A percentile compares a stretch with the other conserved stretches of the same genome.
Evolutionary conservation across 2,329 filamentous ascomycete species (phyloP).

Genomic region (Amylocarpus encephaloides): DNA sequence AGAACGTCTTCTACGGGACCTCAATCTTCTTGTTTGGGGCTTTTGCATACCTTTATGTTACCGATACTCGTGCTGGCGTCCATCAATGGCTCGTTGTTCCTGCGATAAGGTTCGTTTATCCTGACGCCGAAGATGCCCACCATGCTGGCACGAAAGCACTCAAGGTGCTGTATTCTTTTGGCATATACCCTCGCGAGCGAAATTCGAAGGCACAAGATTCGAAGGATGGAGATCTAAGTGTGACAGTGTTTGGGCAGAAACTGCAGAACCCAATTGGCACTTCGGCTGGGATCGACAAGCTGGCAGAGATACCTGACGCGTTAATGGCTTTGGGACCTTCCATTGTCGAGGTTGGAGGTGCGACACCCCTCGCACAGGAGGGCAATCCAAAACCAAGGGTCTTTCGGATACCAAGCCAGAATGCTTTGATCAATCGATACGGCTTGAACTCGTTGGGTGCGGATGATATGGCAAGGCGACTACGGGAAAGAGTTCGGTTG

Average conservation of each 20-base stretch:
- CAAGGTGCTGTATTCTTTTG: conserved; percentile 65
- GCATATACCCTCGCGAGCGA: conserved; percentile 77
- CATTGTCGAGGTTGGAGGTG: conserved; percentile 87
- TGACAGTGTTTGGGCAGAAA: conserved; percentile 65
- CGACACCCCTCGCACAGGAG: conserved; percentile 77
- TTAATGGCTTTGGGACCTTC: conserved; percentile 80
- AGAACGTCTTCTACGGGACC: conserved; percentile 47
- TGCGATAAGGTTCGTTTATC: conserved; percentile 56
- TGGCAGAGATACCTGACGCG: conserved; percentile 79
- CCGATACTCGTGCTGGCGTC: conserved; percentile 65
- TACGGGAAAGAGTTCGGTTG: conserved; percentile 70
- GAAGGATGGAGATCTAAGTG: conserved; percentile 35
- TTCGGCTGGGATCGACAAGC: conserved; percentile 93
- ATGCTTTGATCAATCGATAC: conserved; percentile 91
- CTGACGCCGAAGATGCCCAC: conserved; percentile 89
- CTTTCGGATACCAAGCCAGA: conserved; percentile 75
- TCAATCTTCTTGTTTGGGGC: conserved; percentile 42
- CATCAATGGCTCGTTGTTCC: conserved; percentile 65
- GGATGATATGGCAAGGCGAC: conserved; percentile 72
- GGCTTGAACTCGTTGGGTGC: conserved; percentile 90
- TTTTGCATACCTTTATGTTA: conserved; percentile 59
- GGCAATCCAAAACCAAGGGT: conserved; percentile 86
- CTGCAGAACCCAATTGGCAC: conserved; percentile 87
- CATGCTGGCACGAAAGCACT: conserved; percentile 67
- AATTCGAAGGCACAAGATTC: conserved; percentile 16